These are phyloP conservation scores for Neurospora hispaniola DNA, from an alignment of 495 filamentous ascomycete genomes.

Conservation along the genomic window DNA sequence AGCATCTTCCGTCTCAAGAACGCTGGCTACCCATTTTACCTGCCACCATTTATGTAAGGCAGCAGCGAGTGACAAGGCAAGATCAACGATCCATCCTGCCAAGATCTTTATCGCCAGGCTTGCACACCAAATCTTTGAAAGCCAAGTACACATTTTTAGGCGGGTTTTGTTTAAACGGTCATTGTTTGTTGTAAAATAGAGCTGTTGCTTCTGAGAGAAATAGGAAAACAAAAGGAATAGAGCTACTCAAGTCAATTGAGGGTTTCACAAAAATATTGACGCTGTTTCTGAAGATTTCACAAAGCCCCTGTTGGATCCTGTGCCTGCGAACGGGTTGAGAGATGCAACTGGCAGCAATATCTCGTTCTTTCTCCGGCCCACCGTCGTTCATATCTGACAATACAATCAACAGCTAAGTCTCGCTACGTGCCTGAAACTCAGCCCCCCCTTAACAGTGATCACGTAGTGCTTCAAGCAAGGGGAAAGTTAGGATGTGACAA, in stretches of 20 bases:
- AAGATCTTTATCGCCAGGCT: neutral
- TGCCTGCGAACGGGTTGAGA: neutral
- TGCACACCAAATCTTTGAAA: neutral
- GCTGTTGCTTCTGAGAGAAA: neutral
- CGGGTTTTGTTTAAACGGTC: neutral
- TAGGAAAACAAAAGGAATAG: neutral
- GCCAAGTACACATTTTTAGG: neutral
- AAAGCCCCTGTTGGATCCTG: neutral
- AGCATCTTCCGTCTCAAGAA: constrained; percentile 94
- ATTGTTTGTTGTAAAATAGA: neutral
- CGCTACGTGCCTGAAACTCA: neutral
- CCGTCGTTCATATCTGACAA: neutral
- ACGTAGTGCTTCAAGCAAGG: neutral
- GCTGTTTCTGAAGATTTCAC: neutral
- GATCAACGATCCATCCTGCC: neutral
- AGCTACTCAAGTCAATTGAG: neutral
- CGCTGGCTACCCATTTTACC: constrained; percentile 83
- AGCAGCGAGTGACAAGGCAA: neutral
- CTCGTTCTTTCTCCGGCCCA: neutral
- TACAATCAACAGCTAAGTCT: neutral
- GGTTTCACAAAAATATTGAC: neutral
- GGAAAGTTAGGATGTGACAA: neutral
- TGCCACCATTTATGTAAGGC: constrained; percentile 68
- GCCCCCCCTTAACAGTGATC: neutral
- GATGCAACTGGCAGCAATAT: neutral